Conservation (phyloP, 441 rosid species). For the Euphorbia corollata region DNA sequence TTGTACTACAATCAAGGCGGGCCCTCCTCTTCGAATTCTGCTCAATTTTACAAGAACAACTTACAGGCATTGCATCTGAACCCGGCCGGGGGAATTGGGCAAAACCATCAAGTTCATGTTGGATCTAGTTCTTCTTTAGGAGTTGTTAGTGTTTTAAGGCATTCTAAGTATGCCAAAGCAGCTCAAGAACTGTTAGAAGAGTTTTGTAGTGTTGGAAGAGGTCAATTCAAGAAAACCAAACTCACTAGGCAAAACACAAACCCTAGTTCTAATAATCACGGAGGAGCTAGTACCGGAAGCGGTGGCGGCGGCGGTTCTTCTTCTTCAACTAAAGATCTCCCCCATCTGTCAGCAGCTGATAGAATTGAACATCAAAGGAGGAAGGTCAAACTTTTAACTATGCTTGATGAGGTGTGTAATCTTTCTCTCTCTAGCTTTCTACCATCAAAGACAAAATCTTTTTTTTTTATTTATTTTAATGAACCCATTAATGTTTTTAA, state of each 20-base stretch:
- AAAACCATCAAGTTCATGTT: slow-evolving; percentile 36
- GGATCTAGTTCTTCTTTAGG: slow-evolving; percentile 49
- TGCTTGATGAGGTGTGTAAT: slow-evolving; percentile 96
- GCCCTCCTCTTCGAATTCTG: slow-evolving; percentile 26
- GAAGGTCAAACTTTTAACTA: slow-evolving; percentile 79
- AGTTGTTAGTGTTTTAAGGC: slow-evolving; percentile 51
- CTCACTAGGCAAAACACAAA: slow-evolving; percentile 41
- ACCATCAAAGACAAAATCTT: slow-evolving; percentile 21
- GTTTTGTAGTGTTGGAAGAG: slow-evolving; percentile 81
- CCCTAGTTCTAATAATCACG: slow-evolving; percentile 37
- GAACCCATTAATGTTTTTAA: slow-evolving; percentile 15
- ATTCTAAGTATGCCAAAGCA: slow-evolving; percentile 58
- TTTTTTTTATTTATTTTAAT: slow-evolving; percentile 13
- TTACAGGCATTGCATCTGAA: slow-evolving; percentile 34
- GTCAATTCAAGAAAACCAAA: slow-evolving; percentile 59
- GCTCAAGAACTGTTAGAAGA: slow-evolving; percentile 85
- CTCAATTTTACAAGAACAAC: slow-evolving; percentile 41
- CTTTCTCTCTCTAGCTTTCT: slow-evolving; percentile 20
- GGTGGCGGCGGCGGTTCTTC: slow-evolving; percentile 26
- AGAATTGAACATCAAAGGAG: slow-evolving; percentile 89
- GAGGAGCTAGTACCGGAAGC: background rate
- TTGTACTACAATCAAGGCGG: slow-evolving; percentile 38
- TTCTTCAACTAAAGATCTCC: slow-evolving; percentile 45
- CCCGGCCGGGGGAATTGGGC: slow-evolving; percentile 25
- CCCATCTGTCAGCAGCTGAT: slow-evolving; percentile 66